Evolutionary conservation across 2,329 filamentous ascomycete genomes (phyloP).

Genomic region (Taxawa tesnikishii): DNA sequence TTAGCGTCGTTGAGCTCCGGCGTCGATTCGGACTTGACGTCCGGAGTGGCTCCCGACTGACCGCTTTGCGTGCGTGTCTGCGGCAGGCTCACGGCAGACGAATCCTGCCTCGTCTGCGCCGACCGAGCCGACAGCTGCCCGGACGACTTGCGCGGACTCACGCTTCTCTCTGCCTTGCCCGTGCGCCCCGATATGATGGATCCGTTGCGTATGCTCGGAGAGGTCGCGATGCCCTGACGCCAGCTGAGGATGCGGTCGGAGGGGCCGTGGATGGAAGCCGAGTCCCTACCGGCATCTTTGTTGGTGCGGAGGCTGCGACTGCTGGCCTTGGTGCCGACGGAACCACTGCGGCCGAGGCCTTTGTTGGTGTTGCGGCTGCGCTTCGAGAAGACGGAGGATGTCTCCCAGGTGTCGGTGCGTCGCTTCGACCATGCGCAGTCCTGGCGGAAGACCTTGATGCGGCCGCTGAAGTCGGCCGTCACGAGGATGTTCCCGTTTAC

Average conservation of each 20-base stretch:
- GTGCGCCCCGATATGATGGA: conserved; percentile 3
- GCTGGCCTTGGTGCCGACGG: conserved; percentile 43
- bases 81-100: conserved; percentile 3
- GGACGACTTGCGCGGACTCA: not conserved
- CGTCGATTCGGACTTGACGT: conserved; percentile 3
- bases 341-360: conserved; percentile 40
- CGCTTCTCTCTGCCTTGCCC: conserved; percentile 4
- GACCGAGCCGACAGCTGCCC: conserved; percentile 1
- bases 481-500: conserved; percentile 79
- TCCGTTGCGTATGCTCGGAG: conserved; percentile 2
- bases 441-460: conserved; percentile 89
- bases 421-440: conserved; percentile 81
- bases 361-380: no score
- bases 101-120: conserved; percentile 5
- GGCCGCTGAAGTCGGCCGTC: conserved; percentile 75
- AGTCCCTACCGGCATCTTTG: conserved; percentile 16
- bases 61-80: conserved; percentile 1
- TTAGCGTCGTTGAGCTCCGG: conserved; percentile 21
- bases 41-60: not conserved
- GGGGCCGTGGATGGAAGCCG: conserved; percentile 24
- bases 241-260: conserved; percentile 78
- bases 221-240: conserved; percentile 57
- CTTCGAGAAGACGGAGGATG: conserved; percentile 62
- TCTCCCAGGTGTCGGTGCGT: conserved; percentile 61
- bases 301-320: conserved; percentile 20